Conservation (phyloP, 805 yeast species). For the Candida tammaniensis region DNA sequence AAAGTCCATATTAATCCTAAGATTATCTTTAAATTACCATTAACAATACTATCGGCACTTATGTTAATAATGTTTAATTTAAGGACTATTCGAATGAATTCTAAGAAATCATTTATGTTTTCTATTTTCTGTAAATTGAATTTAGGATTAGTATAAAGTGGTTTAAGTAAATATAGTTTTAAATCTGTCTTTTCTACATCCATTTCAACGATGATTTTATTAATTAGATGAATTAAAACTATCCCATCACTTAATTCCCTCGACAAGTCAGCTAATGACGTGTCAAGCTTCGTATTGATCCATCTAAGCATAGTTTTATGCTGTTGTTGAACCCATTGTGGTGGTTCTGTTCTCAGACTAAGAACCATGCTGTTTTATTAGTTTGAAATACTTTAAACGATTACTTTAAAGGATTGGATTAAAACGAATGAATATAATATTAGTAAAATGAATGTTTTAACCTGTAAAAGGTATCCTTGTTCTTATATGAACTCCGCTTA, state of each 20-base stretch:
- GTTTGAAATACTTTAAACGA: too few relatives aligned
- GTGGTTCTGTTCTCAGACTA: neutral
- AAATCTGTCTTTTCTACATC: conserved; percentile 14
- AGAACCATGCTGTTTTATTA: too few relatives aligned
- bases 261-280: conserved; percentile 19
- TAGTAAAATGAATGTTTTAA: too few relatives aligned
- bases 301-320: conserved; percentile 50
- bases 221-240: conserved; percentile 34
- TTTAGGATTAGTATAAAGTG: conserved; percentile 36
- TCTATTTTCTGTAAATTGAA: conserved; percentile 46
- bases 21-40: conserved; percentile 45
- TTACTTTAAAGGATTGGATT: too few relatives aligned
- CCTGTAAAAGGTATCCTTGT: too few relatives aligned
- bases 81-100: conserved; percentile 38
- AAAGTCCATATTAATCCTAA: conserved; percentile 51
- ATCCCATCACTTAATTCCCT: conserved; percentile 42
- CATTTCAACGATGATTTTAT: conserved; percentile 24
- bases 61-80: conserved; percentile 42
- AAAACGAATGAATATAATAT: too few relatives aligned
- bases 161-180: conserved; percentile 23
- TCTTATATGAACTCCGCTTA: too few relatives aligned
- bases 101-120: conserved; percentile 41
- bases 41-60: conserved; percentile 49
- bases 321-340: conserved; percentile 43
- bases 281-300: conserved; percentile 40